A percentile compares a stretch with the other conserved stretches of the same genome.
These are phyloP conservation scores for Plectranthus barbatus DNA, from an alignment of 257 asterid species.

Conservation along the genomic window DNA sequence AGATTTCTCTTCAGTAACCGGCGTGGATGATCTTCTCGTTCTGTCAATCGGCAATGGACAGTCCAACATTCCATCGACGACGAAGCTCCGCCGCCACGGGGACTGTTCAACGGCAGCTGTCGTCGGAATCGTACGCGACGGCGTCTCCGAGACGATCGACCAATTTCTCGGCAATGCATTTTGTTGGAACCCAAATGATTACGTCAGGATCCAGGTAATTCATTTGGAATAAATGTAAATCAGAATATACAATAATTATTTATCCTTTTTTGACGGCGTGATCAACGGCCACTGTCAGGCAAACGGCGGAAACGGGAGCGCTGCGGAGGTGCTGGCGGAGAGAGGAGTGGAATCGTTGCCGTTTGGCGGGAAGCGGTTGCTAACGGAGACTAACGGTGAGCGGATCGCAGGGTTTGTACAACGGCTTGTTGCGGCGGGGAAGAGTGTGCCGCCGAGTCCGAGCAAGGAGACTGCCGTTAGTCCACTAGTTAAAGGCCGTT, in stretches of 20 bases:
- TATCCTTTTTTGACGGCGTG: constrained; percentile 13
- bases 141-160: constrained; percentile 87
- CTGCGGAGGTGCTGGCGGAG: constrained; percentile 46
- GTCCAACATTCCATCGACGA: constrained; percentile 25
- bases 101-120: constrained; percentile 51
- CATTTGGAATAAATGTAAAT: no score
- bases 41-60: constrained; percentile 80
- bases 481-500: constrained; percentile 78
- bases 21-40: constrained; percentile 74
- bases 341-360: constrained; percentile 72
- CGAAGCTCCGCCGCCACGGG: constrained; percentile 40
- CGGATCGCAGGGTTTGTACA: constrained; percentile 66
- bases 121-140: constrained; percentile 70
- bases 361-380: constrained; percentile 82
- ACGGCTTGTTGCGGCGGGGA: constrained; percentile 69
- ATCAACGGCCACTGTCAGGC: constrained; percentile 63
- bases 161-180: constrained; percentile 90
- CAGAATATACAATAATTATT: no score
- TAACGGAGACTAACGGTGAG: constrained; percentile 81
- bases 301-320: constrained; percentile 33
- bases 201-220: constrained; percentile 86
- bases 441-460: constrained; percentile 88
- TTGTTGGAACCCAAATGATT: constrained; percentile 73
- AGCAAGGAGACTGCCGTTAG: constrained; percentile 80
- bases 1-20: constrained; percentile 73